Evolutionary conservation across 1,139 yeast species (phyloP).

Genomic region (Yamadazyma jaroonii): DNA sequence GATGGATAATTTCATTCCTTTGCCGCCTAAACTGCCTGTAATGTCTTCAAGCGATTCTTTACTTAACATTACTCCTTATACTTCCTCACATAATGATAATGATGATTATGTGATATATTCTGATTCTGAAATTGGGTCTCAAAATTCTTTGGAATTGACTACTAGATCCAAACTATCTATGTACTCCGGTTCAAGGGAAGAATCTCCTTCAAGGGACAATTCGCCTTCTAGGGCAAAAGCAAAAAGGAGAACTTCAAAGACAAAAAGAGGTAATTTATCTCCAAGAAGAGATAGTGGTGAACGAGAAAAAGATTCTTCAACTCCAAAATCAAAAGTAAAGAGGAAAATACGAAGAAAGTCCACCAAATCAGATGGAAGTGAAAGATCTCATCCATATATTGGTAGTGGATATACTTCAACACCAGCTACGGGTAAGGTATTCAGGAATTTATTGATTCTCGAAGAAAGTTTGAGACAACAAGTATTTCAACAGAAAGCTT

Average conservation of each 20-base stretch:
- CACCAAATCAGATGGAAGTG: slow-evolving; percentile 28
- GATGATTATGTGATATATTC: slow-evolving; percentile 38
- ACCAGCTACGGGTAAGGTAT: slow-evolving; percentile 69
- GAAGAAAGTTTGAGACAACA: slow-evolving; percentile 86
- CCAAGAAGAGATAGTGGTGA: slow-evolving; percentile 9
- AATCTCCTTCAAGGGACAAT: slow-evolving; percentile 10
- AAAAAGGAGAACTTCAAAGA: slow-evolving; percentile 7
- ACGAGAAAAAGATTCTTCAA: slow-evolving; percentile 2
- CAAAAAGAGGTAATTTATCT: slow-evolving; percentile 9
- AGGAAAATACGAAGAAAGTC: slow-evolving; percentile 30
- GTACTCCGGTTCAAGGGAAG: slow-evolving; percentile 5
- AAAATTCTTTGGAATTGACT: slow-evolving; percentile 26
- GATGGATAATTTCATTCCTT: slow-evolving; percentile 12
- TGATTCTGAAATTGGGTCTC: slow-evolving; percentile 40
- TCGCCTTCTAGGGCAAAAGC: slow-evolving; percentile 10
- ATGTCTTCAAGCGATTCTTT: slow-evolving; percentile 18
- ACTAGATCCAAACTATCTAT: slow-evolving; percentile 7
- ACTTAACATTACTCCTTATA: slow-evolving; percentile 23
- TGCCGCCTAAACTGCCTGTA: slow-evolving; percentile 24
- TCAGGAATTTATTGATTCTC: slow-evolving; percentile 73
- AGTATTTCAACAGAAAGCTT: slow-evolving; percentile 63
- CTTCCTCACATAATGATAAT: slow-evolving; percentile 15
- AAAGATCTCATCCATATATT: slow-evolving; percentile 18
- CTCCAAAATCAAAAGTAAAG: slow-evolving; percentile 20
- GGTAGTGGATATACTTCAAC: slow-evolving; percentile 42